Percentiles rank a stretch among this genome's conserved stretches.
Evolutionary conservation across 306 rosid species (phyloP).

Genomic region (Boehmeria nivea): DNA sequence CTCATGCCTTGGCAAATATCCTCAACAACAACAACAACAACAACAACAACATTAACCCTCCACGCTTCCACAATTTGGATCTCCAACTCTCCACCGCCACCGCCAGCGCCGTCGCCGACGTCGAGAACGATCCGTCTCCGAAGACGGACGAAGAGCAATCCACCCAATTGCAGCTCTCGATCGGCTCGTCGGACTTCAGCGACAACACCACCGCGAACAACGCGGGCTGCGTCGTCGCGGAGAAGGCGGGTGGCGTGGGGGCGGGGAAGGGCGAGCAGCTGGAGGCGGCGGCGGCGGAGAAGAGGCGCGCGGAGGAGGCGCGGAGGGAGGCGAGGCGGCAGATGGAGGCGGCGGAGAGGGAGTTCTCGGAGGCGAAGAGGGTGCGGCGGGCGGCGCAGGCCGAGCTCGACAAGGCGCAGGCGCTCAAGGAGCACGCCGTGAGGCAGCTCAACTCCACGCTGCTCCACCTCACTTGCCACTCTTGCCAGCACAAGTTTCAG

Average conservation of each 20-base stretch:
- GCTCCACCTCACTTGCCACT: conserved; percentile 86
- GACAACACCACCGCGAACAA: conserved; percentile 13
- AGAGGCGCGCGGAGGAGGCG: conserved; percentile 74
- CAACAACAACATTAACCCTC: too few species aligned
- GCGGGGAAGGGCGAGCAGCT: conserved; percentile 53
- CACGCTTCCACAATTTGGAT: conserved; percentile 58
- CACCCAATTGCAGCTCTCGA: conserved; percentile 75
- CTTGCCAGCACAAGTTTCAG: conserved; percentile 66
- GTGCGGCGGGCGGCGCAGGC: conserved; percentile 74
- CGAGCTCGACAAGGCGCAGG: conserved; percentile 71
- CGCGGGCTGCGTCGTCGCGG: neutral
- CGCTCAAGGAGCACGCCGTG: conserved; percentile 65
- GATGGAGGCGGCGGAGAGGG: conserved; percentile 75
- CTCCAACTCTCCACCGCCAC: conserved; percentile 79
- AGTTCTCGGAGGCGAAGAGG: conserved; percentile 76
- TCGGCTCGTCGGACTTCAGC: conserved; percentile 65
- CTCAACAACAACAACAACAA: conserved; percentile 39
- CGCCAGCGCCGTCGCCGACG: conserved; percentile 12
- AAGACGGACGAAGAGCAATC: conserved; percentile 45
- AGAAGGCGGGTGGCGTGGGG: neutral
- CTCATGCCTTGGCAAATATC: conserved; percentile 10
- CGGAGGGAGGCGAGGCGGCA: conserved; percentile 70
- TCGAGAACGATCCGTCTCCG: conserved; percentile 28
- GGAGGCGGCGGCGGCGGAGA: conserved; percentile 80
- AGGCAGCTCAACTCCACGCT: conserved; percentile 72